Base-by-base conservation (phyloP, 2,329 filamentous ascomycete species). In the Diaporthe capsici region DNA sequence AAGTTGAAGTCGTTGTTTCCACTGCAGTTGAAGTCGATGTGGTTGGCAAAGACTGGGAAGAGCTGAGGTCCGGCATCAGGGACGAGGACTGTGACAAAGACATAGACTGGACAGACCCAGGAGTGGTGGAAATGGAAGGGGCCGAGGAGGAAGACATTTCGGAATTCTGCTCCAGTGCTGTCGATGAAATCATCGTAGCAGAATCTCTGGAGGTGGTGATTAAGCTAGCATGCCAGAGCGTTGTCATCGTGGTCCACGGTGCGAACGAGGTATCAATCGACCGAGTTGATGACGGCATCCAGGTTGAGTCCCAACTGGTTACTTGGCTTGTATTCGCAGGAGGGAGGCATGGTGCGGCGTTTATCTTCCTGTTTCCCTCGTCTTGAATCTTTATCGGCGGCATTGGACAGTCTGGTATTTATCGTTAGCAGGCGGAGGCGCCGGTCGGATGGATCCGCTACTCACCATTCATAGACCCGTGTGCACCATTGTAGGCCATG, bases 401-500 rank as follows among this genome's bases (percentile, higher is more conserved):
- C 51, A 71, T 34, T n/a, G 51, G 53, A 15, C 68, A 71, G 31
- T 53, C 63, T 68, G 6, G 63, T 51, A 25, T 3, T n/a, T 2
- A 53, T n/a, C 10, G 13, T 68, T 53, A 68, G 47, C 31, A 20
- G 5, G 20, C 20, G 12, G 47, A 39, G 20, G 10, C 12, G 13
- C 2, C 12, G 2, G 13, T 39, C 31, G 17, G 7, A 9, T 22
- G 3, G 15, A 9, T n/a, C 34, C 10, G 17, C 37, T 31, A 68
- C 63, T 68, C 17, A 49, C 31, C n/a, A 9, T 71, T 71, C 51
- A 71, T 71, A 28, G 68, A 53, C 34, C 68, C 68, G 22, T 58
- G 34, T 22, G 68, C 68, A 8, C 68, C 68, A 17, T 71, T 71
- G 39, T 71, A 71, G 7, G 68, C 68, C 68, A 71, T 57, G 20